These are phyloP conservation scores for Acanthamoeba castellanii DNA, from an alignment of 208 protist species.

Conservation along the genomic window DNA sequence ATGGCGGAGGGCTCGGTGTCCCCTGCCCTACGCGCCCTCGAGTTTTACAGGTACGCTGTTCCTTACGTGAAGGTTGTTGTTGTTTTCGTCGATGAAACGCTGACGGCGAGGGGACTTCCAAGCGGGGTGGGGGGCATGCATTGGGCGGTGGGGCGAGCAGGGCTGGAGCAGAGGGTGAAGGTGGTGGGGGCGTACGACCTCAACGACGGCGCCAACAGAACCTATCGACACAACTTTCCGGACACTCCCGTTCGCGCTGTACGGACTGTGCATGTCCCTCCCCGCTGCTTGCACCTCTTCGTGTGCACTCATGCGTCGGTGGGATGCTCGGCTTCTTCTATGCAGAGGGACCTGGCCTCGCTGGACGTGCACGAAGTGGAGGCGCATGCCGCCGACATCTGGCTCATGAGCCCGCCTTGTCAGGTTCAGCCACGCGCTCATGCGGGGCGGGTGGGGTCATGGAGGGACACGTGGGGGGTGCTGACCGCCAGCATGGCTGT, in stretches of 20 bases:
- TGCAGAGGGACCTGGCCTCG: background rate
- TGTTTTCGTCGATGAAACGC: too few relatives aligned
- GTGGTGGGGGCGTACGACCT: conserved; percentile 47
- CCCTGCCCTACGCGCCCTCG: background rate
- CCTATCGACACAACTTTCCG: conserved; percentile 41
- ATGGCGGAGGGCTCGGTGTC: background rate
- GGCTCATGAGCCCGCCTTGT: conserved; percentile 40
- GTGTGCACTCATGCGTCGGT: background rate
- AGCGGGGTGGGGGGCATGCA: conserved; percentile 57
- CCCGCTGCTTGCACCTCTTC: too few relatives aligned
- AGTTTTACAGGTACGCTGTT: conserved; percentile 35
- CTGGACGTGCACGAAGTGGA: conserved; percentile 15
- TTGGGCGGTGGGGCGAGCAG: background rate
- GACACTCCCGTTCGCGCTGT: background rate
- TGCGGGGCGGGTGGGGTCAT: too few relatives aligned
- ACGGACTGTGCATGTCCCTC: background rate
- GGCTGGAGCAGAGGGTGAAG: background rate
- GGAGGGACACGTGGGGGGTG: background rate
- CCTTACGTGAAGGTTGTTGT: too few relatives aligned
- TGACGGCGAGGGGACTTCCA: too few relatives aligned
- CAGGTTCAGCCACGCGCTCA: background rate
- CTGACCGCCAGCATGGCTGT: background rate
- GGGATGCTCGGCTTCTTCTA: background rate
- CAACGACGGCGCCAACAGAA: conserved; percentile 44
- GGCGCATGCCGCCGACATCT: background rate